These are phyloP conservation scores for Mollisia scopiformis DNA, from an alignment of 2,329 filamentous ascomycete genomes.

Conservation along the genomic window DNA sequence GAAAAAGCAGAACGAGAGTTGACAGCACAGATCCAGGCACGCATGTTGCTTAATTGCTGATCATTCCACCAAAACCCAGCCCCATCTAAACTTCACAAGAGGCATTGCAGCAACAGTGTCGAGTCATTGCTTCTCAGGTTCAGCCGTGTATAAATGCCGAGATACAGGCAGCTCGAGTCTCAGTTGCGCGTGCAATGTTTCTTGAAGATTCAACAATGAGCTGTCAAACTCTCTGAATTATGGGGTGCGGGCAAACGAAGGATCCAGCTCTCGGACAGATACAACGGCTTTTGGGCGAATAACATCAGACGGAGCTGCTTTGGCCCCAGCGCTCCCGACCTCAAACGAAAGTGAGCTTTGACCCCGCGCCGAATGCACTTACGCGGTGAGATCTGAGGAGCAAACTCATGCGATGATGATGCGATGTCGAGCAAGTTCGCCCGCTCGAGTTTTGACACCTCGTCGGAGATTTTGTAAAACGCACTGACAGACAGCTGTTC, in stretches of 20 bases:
- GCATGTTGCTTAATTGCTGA: too few species aligned
- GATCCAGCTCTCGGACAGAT: background rate
- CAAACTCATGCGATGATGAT: constrained; percentile 2
- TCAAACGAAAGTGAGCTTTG: background rate
- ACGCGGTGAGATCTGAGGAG: background rate
- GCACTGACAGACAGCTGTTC: constrained; percentile 8
- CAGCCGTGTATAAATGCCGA: background rate
- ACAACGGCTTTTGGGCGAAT: background rate
- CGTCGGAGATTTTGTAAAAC: constrained; percentile 6
- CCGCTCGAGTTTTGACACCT: background rate
- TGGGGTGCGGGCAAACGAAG: background rate
- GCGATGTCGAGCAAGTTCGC: constrained; percentile 1
- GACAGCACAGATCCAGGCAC: too few species aligned
- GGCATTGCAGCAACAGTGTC: too few species aligned
- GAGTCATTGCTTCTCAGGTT: too few species aligned
- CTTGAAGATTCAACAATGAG: background rate
- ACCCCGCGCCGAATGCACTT: background rate
- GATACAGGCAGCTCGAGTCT: background rate
- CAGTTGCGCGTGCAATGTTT: background rate
- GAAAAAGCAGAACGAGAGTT: too few species aligned
- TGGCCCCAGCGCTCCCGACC: background rate
- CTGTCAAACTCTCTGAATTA: background rate
- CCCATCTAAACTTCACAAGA: background rate
- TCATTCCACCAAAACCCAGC: background rate
- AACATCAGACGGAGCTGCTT: background rate